Percentiles rank a stretch among this genome's conserved stretches.
Evolutionary conservation across 768 basidiomycete genomes (phyloP).

Genomic region (Leccinellum rugosiceps): DNA sequence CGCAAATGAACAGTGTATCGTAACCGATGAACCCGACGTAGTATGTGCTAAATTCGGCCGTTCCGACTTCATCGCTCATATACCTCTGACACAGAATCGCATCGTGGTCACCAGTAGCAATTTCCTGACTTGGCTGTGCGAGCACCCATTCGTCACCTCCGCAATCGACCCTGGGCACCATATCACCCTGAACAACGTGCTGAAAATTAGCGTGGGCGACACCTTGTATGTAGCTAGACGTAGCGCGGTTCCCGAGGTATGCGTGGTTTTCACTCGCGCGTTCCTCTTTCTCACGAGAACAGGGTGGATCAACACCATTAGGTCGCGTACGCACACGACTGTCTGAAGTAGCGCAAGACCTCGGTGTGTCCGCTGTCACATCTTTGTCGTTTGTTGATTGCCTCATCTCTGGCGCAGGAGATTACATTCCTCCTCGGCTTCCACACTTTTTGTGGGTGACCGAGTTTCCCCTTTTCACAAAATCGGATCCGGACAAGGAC

Average conservation of each 20-base stretch:
- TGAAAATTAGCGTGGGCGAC: slow-evolving; percentile 49
- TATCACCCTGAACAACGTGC: slow-evolving; percentile 35
- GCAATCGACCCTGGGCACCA: slow-evolving; percentile 26
- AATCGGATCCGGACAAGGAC: slow-evolving; percentile 83
- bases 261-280: slow-evolving; percentile 13
- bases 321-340: slow-evolving; percentile 69
- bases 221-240: slow-evolving; percentile 58
- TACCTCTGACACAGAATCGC: slow-evolving; percentile 40
- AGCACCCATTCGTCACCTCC: slow-evolving; percentile 32
- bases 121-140: slow-evolving; percentile 44
- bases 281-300: slow-evolving; percentile 21
- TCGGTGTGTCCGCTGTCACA: slow-evolving; percentile 43
- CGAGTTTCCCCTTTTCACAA: slow-evolving; percentile 91
- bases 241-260: slow-evolving; percentile 49
- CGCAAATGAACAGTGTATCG: slow-evolving; percentile 18
- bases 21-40: slow-evolving; percentile 22
- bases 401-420: slow-evolving; percentile 40
- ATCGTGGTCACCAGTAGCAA: slow-evolving; percentile 48
- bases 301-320: slow-evolving; percentile 87
- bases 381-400: background rate
- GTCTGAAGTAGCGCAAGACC: slow-evolving; percentile 59
- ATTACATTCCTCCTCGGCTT: slow-evolving; percentile 47
- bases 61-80: slow-evolving; percentile 7
- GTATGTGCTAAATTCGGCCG: slow-evolving; percentile 16
- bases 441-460: slow-evolving; percentile 95